phyloP scores from a whole-genome alignment of 2,329 filamentous ascomycete genomes.

The Hypoxylon sp. region DNA sequence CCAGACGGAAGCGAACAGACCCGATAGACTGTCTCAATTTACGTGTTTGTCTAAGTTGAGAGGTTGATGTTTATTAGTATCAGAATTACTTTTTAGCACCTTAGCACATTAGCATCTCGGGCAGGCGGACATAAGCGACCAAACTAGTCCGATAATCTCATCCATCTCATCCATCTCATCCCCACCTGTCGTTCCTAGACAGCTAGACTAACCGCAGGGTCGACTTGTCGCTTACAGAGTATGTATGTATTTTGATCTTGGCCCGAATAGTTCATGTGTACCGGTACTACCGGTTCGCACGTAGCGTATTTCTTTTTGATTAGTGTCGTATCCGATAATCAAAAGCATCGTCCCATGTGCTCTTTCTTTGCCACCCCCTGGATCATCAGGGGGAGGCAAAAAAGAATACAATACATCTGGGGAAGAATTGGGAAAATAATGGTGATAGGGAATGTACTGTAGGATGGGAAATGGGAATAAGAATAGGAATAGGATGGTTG shows the following conservation, averaged over 20 bases:
- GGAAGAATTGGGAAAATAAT: conserved; percentile 11
- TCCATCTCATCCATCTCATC: conserved; percentile 25
- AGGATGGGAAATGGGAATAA: too few species aligned
- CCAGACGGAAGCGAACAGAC: conserved; percentile 29
- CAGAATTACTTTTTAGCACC: conserved; percentile 17
- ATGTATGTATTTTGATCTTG: conserved; percentile 1
- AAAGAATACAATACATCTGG: conserved; percentile 18
- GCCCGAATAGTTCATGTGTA: conserved; percentile 10
- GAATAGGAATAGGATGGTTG: conserved; percentile 9
- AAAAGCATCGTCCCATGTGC: conserved; percentile 14
- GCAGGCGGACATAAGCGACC: conserved; percentile 6
- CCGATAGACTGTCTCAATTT: conserved; percentile 33
- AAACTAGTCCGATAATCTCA: conserved; percentile 35
- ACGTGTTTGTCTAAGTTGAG: conserved; percentile 19
- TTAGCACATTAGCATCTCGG: conserved; percentile 23
- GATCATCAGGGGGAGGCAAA: conserved; percentile 53
- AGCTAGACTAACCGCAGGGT: conserved; percentile 26
- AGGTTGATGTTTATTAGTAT: conserved; percentile 22
- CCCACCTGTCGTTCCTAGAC: conserved; percentile 26
- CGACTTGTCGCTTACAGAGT: conserved; percentile 22
- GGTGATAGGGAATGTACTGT: conserved; percentile 1
- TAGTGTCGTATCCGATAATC: conserved; percentile 29
- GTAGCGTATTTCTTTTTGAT: conserved; percentile 19
- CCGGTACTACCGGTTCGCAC: conserved; percentile 16
- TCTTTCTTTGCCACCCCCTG: conserved; percentile 51